Conservation (phyloP, 371 early-diverging fungal genomes). For the Syncephalastrum racemosum region DNA sequence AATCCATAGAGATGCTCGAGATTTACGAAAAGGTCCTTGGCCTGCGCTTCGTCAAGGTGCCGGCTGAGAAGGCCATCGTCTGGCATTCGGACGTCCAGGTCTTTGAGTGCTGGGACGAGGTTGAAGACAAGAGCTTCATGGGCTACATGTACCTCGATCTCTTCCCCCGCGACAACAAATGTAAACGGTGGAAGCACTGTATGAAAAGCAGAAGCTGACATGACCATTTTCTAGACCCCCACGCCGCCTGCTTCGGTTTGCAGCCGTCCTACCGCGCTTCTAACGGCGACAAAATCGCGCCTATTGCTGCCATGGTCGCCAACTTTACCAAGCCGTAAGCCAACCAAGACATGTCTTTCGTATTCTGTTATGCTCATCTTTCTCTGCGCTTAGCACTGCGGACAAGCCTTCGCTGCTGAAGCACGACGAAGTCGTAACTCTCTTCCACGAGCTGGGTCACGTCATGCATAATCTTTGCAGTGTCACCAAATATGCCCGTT, state of each 20-base stretch:
- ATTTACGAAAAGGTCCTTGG: constrained; percentile 70
- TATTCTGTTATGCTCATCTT: neutral
- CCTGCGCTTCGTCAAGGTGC: constrained; percentile 63
- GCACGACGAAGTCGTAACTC: constrained; percentile 80
- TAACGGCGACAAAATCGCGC: constrained; percentile 57
- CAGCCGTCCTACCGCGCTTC: constrained; percentile 57
- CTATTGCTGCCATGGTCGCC: constrained; percentile 81
- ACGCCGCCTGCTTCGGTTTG: constrained; percentile 75
- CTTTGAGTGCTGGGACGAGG: constrained; percentile 68
- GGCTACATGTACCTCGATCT: constrained; percentile 83
- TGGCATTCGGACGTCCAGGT: constrained; percentile 74
- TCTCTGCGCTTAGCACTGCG: constrained; percentile 46
- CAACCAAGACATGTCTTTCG: neutral
- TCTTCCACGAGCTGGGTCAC: constrained; percentile 82
- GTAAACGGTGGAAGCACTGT: constrained; percentile 16
- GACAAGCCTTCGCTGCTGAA: constrained; percentile 76
- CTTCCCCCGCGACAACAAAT: constrained; percentile 76
- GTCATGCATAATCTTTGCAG: constrained; percentile 84
- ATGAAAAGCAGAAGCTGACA: neutral
- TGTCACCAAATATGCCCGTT: constrained; percentile 64
- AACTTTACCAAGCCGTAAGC: constrained; percentile 78
- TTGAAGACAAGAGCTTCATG: constrained; percentile 51
- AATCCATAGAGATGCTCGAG: constrained; percentile 60
- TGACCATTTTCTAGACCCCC: constrained; percentile 50
- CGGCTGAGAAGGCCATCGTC: constrained; percentile 51